These are phyloP conservation scores for Fusarium sp. DNA, from an alignment of 2,329 filamentous ascomycete genomes.

Conservation along the genomic window DNA sequence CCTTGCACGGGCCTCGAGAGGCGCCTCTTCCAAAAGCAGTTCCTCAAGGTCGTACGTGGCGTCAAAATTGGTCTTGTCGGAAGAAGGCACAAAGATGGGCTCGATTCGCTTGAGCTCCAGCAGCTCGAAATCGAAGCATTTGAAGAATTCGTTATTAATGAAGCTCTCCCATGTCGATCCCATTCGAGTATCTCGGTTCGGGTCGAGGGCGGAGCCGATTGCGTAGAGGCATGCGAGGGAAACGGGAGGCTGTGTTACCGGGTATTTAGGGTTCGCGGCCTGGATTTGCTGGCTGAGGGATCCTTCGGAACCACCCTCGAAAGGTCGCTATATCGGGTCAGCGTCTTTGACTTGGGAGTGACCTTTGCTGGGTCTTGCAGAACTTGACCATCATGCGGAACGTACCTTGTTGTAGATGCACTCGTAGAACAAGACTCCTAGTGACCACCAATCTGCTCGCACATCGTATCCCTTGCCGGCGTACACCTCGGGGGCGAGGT, in stretches of 20 bases:
- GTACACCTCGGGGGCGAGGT: slow-evolving; percentile 96
- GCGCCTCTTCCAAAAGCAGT: slow-evolving; percentile 91
- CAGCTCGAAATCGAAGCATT: slow-evolving; percentile 83
- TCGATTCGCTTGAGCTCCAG: slow-evolving; percentile 89
- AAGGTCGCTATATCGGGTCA: slow-evolving; percentile 75
- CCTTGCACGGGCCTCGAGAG: slow-evolving; percentile 89
- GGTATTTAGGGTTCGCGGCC: slow-evolving; percentile 85
- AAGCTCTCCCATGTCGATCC: slow-evolving; percentile 90
- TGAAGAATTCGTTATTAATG: slow-evolving; percentile 90
- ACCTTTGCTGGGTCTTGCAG: neutral
- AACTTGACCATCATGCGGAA: slow-evolving; percentile 3
- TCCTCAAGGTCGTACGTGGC: slow-evolving; percentile 98
- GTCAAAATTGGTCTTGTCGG: slow-evolving; percentile 99
- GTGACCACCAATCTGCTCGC: slow-evolving; percentile 98
- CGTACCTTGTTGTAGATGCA: slow-evolving; percentile 98
- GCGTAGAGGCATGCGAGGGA: slow-evolving; percentile 89
- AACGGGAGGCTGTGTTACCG: slow-evolving; percentile 92
- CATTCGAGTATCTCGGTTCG: slow-evolving; percentile 82
- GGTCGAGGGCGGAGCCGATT: slow-evolving; percentile 84
- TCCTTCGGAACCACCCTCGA: slow-evolving; percentile 89
- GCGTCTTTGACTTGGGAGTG: neutral
- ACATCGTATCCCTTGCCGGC: slow-evolving; percentile 88
- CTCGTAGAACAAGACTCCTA: slow-evolving; percentile 98
- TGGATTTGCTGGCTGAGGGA: slow-evolving; percentile 83
- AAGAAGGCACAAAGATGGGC: slow-evolving; percentile 91